phyloP scores from a whole-genome alignment of 257 asterid genomes.

The Plantago major region DNA sequence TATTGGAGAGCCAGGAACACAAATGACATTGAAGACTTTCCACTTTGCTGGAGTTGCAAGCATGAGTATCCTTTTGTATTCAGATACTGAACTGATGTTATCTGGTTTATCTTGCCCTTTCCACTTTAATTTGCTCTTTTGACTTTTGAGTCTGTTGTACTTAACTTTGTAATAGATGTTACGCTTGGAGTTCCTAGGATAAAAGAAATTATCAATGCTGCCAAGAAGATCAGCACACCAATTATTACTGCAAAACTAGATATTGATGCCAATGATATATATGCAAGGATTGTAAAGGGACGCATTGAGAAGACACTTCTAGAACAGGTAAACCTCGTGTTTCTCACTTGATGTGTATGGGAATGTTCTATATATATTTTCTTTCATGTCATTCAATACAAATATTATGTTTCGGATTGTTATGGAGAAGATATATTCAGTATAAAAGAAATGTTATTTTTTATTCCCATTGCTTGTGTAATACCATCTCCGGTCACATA shows the following conservation, averaged over 20 bases:
- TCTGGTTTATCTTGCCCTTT: background rate
- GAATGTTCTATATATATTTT: background rate
- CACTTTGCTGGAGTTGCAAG: conserved; percentile 99
- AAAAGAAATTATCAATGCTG: conserved; percentile 79
- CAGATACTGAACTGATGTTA: conserved; percentile 18
- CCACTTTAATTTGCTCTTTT: conserved; percentile 12
- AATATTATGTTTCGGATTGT: conserved; percentile 5
- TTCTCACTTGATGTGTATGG: background rate
- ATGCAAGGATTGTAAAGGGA: conserved; percentile 67
- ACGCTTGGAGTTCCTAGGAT: conserved; percentile 98
- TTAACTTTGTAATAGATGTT: conserved; percentile 66
- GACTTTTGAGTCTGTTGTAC: conserved; percentile 28
- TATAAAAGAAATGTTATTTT: too few species aligned
- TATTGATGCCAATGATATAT: conserved; percentile 33
- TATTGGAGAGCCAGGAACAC: conserved; percentile 98
- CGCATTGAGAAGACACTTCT: conserved; percentile 78
- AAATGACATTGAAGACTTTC: conserved; percentile 96
- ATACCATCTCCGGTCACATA: too few species aligned
- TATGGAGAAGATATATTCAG: background rate
- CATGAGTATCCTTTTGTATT: conserved; percentile 86
- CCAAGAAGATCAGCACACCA: conserved; percentile 83
- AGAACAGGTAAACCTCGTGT: conserved; percentile 55
- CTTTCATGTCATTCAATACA: background rate
- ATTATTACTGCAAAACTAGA: conserved; percentile 63
- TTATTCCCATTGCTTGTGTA: too few species aligned